Evolutionary conservation across 2,329 filamentous ascomycete species (phyloP).

Genomic region (Talaromyces amestolkiae): DNA sequence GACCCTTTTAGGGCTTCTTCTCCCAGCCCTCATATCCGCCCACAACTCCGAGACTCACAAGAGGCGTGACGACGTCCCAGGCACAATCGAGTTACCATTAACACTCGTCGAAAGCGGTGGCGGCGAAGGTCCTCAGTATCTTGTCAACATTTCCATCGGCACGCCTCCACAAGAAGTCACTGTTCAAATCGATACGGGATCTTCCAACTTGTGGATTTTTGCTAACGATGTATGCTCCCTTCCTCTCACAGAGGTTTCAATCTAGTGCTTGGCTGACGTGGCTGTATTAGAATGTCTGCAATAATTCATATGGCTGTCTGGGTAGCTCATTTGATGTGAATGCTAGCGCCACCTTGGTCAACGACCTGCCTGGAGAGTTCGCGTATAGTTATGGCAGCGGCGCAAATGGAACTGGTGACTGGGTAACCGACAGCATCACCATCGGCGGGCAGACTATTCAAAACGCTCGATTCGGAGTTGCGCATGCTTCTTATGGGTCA

Average conservation of each 20-base stretch:
- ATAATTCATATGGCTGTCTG: too few relatives aligned
- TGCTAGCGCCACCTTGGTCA: too few relatives aligned
- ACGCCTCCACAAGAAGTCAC: not conserved
- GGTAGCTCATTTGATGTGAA: too few relatives aligned
- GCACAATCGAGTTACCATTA: not conserved
- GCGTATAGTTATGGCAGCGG: too few relatives aligned
- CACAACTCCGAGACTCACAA: not conserved
- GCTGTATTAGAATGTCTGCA: not conserved
- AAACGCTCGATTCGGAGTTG: too few relatives aligned
- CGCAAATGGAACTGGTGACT: too few relatives aligned
- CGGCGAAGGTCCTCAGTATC: not conserved
- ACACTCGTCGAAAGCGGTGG: not conserved
- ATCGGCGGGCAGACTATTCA: too few relatives aligned
- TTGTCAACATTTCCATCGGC: not conserved
- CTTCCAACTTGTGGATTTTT: not conserved
- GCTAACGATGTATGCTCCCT: not conserved
- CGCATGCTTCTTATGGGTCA: too few relatives aligned
- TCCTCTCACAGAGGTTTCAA: not conserved
- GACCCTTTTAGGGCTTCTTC: not conserved
- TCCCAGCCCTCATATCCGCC: not conserved
- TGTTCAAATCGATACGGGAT: not conserved
- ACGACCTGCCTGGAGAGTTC: too few relatives aligned
- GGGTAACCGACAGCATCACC: too few relatives aligned
- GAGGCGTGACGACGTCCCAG: not conserved
- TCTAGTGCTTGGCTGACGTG: not conserved